A percentile compares a stretch with the other conserved stretches of the same genome.
These are phyloP conservation scores for Leishmania braziliensis DNA, from an alignment of 208 protist genomes.

Conservation along the genomic window DNA sequence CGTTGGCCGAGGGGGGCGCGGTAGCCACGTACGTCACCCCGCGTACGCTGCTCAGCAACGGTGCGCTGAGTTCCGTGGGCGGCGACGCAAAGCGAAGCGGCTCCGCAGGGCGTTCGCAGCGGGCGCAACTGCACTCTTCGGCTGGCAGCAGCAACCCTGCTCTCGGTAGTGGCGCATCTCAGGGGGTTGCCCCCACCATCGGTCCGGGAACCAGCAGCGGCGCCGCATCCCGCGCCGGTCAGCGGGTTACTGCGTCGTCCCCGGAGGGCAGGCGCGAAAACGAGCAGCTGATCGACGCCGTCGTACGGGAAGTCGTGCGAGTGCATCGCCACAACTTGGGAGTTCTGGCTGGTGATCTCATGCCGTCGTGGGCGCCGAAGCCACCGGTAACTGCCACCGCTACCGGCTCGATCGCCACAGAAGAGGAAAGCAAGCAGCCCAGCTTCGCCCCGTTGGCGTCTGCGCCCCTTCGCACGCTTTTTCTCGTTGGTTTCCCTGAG, in stretches of 20 bases:
- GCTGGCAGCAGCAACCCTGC: neutral
- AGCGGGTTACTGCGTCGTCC: conserved; percentile 4
- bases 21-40: conserved; percentile 34
- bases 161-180: conserved; percentile 7
- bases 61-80: neutral
- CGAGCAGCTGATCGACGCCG: conserved; percentile 56
- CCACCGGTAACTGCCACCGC: neutral
- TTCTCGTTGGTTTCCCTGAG: conserved; percentile 78
- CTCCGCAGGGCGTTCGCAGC: conserved; percentile 11
- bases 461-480: conserved; percentile 34
- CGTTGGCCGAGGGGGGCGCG: conserved; percentile 9
- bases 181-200: neutral
- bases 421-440: neutral
- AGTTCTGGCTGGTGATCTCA: conserved; percentile 28
- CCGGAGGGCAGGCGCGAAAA: conserved; percentile 40
- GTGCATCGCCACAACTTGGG: conserved; percentile 77
- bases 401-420: neutral
- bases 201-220: neutral
- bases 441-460: neutral
- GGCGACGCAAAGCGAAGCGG: conserved; percentile 14
- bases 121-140: conserved; percentile 10
- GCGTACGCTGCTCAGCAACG: conserved; percentile 17
- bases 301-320: conserved; percentile 53
- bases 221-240: neutral
- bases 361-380: conserved; percentile 15